Evolutionary conservation across 805 yeast genomes (phyloP), one percentile per base, ranked within the genome.

Genomic region (Candida maris): DNA sequence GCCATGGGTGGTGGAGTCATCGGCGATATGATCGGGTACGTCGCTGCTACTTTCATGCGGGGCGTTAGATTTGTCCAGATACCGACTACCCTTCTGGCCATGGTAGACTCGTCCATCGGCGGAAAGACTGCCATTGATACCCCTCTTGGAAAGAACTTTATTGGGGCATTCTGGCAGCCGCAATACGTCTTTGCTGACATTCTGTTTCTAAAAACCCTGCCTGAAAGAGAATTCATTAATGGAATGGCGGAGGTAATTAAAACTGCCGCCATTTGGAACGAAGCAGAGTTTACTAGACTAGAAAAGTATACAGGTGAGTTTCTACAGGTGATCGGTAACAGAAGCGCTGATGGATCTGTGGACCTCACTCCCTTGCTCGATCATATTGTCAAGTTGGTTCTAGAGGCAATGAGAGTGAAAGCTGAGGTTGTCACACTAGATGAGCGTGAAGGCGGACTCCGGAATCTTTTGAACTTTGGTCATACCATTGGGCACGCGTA

Each of bases 41-140:
- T 93, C 27, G 98, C 98, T n/a, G 91, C 98, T 21, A 93, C 98
- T 2, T 93, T 93, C 61, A 93, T 93, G 98, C 77, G 98, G 59
- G 98, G 98, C 39, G 95, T 93, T 6, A 74, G 96, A 45, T 87
- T 88, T 39, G 81, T 88, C 29, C 98, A 93, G 62, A 73, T 93
- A 19, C 98, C 98, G 38, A 93, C 98, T 5, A 85, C 96, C 22
- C 65, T 93, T 46, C 71, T 93, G 45, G 82, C 98, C 6, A 93
- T 93, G 98, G 98, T 93, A 22, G 98, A 93, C 61, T 88, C 97
- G 8, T 86, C 97, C 4, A 87, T 93, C 50, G 98, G 98, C 41
- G 98, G 98, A 27, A 93, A 93, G 61, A 93, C 98, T 29, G 98
- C 98, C 27, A 89, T 93, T 39, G 98, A 93, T 59, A 89, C 97